Evolutionary conservation across 257 asterid genomes (phyloP), one percentile per base, ranked within the genome.

Genomic region (Solanum chmielewskii): DNA sequence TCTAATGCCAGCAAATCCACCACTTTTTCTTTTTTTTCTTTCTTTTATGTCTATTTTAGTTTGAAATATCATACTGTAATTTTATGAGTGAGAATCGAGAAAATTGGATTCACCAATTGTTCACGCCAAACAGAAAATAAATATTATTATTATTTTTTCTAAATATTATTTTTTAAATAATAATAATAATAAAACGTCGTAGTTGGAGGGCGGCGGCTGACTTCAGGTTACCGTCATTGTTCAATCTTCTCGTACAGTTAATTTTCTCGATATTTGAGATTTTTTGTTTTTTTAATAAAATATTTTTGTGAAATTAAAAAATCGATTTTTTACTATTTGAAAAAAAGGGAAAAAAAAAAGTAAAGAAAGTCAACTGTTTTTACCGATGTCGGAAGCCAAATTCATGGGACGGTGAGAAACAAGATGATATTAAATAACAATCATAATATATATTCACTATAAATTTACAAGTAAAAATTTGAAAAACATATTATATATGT

Each of bases 121-220:
- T 86, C 89, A 86, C 91, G 91, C 86, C 82, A 89, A 71, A 74
- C 18, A 49, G 29, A 23, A 73, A 52, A 69, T 78, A 85, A 39
- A 33, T 2, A 39, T 25, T 2, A 33, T 33, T 0, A 33, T 33
- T 33, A 0, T 21, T 13, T n/a, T 7, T 76, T 37, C 56, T 76
- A 13, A 41, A 13, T 9, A 25, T 16, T 47, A 33, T 33, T 12
- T 76, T n/a, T 23, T 1, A 9, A 45, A 59, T 9, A 73, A 9
- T 73, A 71, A 9, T 73, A 71, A 68, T 29, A 70, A 83, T 85
- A 49, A 86, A 37, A 85, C 86, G 91, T 87, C 92, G 89, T 74
- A 87, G 91, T 91, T 56, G 89, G 90, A 92, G 93, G 92, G 91
- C 93, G 95, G 94, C 93, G 91, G 93, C 62, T 90, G 86, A 91